Evolutionary conservation across 2,329 filamentous ascomycete species (phyloP).

Genomic region (Ophiostoma sp.): DNA sequence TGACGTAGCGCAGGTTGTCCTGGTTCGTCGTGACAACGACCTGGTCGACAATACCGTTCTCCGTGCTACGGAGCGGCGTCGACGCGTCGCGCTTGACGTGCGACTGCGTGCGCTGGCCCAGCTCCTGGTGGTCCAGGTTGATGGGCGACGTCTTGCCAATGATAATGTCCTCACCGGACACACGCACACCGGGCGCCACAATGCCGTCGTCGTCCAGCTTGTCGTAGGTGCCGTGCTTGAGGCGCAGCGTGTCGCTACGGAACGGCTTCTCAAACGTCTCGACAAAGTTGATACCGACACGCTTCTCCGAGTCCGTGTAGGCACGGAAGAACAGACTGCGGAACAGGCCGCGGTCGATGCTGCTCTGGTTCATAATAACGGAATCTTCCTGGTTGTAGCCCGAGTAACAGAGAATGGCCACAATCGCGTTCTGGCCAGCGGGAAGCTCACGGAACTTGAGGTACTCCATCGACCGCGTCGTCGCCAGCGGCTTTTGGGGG

Average conservation of each 20-base stretch:
- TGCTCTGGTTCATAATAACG: conserved; percentile 99
- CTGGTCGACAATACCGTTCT: conserved; percentile 93
- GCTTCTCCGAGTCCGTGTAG: conserved; percentile 96
- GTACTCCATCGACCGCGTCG: conserved; percentile 97
- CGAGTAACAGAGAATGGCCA: conserved; percentile 95
- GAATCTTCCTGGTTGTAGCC: conserved; percentile 99
- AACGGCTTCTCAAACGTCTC: conserved; percentile 96
- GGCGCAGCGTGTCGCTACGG: conserved; percentile 79
- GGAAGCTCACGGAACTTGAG: conserved; percentile 96
- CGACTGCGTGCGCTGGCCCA: conserved; percentile 84
- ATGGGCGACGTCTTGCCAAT: conserved; percentile 98
- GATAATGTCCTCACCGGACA: conserved; percentile 97
- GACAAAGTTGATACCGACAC: conserved; percentile 87
- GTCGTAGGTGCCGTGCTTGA: conserved; percentile 95
- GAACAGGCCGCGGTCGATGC: conserved; percentile 96
- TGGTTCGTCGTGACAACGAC: conserved; percentile 93
- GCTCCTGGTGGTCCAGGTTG: conserved; percentile 85
- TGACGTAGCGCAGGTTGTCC: conserved; percentile 93
- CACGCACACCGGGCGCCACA: conserved; percentile 87
- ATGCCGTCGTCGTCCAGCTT: conserved; percentile 97
- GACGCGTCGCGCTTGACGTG: conserved; percentile 96
- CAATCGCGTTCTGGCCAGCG: conserved; percentile 96
- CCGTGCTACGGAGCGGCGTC: conserved; percentile 89
- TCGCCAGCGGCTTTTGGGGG: conserved; percentile 94
- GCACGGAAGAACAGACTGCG: conserved; percentile 96